phyloP scores from a whole-genome alignment of 257 asterid genomes.

The Lavandula angustifolia region DNA sequence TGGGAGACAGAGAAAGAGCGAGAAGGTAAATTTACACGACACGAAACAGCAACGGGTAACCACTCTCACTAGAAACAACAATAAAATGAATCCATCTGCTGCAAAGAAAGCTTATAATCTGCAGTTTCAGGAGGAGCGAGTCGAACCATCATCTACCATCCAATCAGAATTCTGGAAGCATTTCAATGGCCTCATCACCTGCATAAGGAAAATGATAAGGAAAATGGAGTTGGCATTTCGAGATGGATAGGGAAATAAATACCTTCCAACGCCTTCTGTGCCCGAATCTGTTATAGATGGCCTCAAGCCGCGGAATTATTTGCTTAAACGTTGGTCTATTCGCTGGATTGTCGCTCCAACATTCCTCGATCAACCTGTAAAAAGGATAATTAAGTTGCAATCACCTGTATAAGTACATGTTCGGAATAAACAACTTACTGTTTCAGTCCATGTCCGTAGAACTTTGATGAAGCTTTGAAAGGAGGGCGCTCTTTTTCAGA shows the following conservation, averaged over 20 bases:
- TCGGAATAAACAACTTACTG: slow-evolving; percentile 51
- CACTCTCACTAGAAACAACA: neutral
- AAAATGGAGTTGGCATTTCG: neutral
- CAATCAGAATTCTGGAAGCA: slow-evolving; percentile 70
- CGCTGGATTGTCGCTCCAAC: slow-evolving; percentile 78
- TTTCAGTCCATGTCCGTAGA: slow-evolving; percentile 78
- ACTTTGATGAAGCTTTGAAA: slow-evolving; percentile 65
- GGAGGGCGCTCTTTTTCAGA: slow-evolving; percentile 81
- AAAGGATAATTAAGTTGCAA: neutral
- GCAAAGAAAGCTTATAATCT: neutral
- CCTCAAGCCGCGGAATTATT: slow-evolving; percentile 76
- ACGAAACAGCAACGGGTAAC: neutral
- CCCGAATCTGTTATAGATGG: slow-evolving; percentile 64
- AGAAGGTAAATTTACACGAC: neutral
- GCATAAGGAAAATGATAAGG: slow-evolving; percentile 14
- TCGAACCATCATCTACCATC: slow-evolving; percentile 53
- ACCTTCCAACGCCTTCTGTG: slow-evolving; percentile 92
- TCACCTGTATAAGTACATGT: neutral
- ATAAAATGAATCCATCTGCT: neutral
- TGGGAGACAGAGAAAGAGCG: neutral
- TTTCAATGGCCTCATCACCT: slow-evolving; percentile 73
- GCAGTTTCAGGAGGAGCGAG: slow-evolving; percentile 26
- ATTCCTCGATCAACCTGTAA: slow-evolving; percentile 83
- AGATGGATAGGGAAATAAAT: neutral
- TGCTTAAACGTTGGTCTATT: slow-evolving; percentile 80